Percentiles rank a stretch among this genome's conserved stretches.
These are phyloP conservation scores for Emiliania huxleyi DNA, from an alignment of 78 protist species.

Conservation along the genomic window DNA sequence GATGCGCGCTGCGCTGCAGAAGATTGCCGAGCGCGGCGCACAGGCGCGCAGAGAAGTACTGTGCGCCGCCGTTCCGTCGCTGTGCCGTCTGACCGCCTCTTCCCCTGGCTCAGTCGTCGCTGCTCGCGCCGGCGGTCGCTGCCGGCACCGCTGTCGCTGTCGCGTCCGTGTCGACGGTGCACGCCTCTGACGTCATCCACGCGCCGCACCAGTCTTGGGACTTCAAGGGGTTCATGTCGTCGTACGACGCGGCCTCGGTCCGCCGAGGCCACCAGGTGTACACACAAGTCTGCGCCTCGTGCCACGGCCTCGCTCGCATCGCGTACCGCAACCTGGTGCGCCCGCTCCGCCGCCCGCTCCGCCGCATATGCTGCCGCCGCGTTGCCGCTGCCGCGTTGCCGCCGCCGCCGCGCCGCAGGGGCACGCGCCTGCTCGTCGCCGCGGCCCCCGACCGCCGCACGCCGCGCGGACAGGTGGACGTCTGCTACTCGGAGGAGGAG, in stretches of 20 bases:
- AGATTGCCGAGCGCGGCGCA: too few species aligned
- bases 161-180: neutral
- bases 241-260: slow-evolving; percentile 60
- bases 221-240: slow-evolving; percentile 36
- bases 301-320: slow-evolving; percentile 74
- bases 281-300: slow-evolving; percentile 83
- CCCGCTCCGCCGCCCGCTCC: too few species aligned
- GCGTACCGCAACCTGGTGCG: slow-evolving; percentile 77
- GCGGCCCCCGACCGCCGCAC: too few species aligned
- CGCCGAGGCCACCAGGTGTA: slow-evolving; percentile 90
- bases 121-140: neutral
- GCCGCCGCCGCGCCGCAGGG: too few species aligned
- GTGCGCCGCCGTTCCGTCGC: too few species aligned
- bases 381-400: too few species aligned
- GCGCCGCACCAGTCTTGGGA: slow-evolving; percentile 63
- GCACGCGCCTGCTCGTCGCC: too few species aligned
- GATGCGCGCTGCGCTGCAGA: too few species aligned
- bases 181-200: slow-evolving; percentile 22
- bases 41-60: too few species aligned
- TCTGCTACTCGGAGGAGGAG: slow-evolving; percentile 70
- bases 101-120: too few species aligned
- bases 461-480: slow-evolving; percentile 40
- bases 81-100: too few species aligned
- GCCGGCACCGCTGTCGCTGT: neutral
- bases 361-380: too few species aligned